A percentile compares a stretch with the other conserved stretches of the same genome.
Conservation (phyloP, 2,329 filamentous ascomycete genomes). For the Apiospora hydei region DNA sequence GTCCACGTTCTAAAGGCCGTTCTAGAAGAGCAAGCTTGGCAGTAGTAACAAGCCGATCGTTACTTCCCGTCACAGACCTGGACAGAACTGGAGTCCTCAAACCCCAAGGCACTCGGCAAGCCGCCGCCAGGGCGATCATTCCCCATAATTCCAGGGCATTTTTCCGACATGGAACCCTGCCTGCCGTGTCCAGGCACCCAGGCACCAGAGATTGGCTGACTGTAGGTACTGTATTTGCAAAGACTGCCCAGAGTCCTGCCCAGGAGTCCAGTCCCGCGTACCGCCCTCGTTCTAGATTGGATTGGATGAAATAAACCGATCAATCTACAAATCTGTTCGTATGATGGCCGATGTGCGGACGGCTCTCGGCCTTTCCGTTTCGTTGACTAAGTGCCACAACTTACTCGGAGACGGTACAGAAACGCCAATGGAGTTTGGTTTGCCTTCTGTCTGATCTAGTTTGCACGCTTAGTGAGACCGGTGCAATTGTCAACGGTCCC, state of each 20-base stretch:
- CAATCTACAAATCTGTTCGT: neutral
- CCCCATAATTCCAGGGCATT: neutral
- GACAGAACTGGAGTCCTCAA: neutral
- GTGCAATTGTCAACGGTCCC: neutral
- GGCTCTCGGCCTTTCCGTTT: conserved; percentile 11
- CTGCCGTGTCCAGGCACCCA: neutral
- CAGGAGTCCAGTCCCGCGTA: neutral
- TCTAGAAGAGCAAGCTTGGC: neutral
- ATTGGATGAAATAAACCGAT: neutral
- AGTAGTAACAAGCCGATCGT: conserved; percentile 1
- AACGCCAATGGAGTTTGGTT: neutral
- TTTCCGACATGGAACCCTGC: neutral
- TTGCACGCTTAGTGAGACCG: conserved; percentile 6
- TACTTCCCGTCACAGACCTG: neutral
- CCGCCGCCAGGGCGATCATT: neutral
- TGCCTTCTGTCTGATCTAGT: conserved; percentile 5
- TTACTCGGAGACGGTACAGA: neutral
- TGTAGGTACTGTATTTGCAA: neutral
- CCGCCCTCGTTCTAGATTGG: neutral
- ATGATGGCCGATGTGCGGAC: neutral
- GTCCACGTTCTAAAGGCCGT: neutral
- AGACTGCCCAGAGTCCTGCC: neutral
- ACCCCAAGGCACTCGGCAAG: neutral
- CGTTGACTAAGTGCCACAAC: neutral
- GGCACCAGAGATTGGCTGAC: neutral